These are phyloP conservation scores for Flueggea neowawraea DNA, from an alignment of 441 rosid species.

Conservation along the genomic window DNA sequence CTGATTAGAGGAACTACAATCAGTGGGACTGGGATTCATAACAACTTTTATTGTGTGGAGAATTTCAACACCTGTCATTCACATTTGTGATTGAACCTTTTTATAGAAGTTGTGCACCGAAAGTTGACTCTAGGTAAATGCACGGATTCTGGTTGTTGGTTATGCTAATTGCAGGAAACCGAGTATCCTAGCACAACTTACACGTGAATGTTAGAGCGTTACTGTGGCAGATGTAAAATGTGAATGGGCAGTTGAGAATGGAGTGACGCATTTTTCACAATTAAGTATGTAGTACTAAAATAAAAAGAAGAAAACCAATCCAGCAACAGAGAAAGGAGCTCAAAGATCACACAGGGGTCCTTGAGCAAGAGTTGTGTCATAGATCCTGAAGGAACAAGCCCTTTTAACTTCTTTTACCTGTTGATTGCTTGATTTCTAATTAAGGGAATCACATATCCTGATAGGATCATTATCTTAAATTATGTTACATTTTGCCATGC, in stretches of 20 bases:
- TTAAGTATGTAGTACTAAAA: no score
- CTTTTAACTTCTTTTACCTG: no score
- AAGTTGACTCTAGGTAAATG: not conserved
- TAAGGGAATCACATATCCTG: no score
- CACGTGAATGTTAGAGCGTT: not conserved
- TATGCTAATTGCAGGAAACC: not conserved
- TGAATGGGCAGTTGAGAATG: not conserved
- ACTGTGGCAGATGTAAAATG: not conserved
- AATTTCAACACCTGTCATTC: not conserved
- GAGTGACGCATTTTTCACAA: not conserved
- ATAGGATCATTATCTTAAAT: no score
- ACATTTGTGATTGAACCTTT: constrained; percentile 3
- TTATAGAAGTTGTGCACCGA: not conserved
- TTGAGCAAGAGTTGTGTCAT: no score
- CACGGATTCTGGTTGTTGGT: not conserved
- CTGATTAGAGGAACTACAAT: constrained; percentile 13
- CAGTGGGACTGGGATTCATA: not conserved
- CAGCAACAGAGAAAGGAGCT: no score
- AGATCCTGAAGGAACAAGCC: no score
- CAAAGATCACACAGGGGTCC: no score
- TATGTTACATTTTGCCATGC: no score
- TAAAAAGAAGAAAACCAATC: no score
- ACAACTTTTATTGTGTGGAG: not conserved
- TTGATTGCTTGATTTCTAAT: no score
- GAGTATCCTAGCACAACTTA: not conserved